phyloP scores from a whole-genome alignment of 805 yeast genomes.

The Candida anglica region DNA sequence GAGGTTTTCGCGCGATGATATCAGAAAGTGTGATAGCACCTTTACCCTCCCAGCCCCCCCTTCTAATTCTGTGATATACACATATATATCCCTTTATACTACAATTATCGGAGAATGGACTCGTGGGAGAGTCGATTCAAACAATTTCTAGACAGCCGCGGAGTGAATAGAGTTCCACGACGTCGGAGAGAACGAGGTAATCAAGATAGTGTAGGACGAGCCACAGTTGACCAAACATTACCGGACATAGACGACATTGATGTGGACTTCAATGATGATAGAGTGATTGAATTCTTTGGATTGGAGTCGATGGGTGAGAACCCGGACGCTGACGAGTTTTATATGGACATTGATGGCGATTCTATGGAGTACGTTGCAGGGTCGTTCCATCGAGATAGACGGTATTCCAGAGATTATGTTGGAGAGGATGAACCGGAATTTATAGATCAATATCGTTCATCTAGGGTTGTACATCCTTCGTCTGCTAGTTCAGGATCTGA shows the following conservation, averaged over 20 bases:
- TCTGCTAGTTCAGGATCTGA: background rate
- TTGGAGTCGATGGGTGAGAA: slow-evolving; percentile 11
- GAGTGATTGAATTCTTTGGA: slow-evolving; percentile 15
- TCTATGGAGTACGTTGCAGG: slow-evolving; percentile 2
- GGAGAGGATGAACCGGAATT: background rate
- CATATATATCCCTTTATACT: no score
- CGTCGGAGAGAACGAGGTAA: no score
- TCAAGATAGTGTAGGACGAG: no score
- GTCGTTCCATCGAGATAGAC: background rate
- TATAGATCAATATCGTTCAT: no score
- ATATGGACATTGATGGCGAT: slow-evolving; percentile 7
- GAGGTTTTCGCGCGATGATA: no score
- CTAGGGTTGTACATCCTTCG: no score
- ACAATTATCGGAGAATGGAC: no score
- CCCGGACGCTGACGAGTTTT: slow-evolving; percentile 21
- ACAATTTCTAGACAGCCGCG: background rate
- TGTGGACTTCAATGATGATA: slow-evolving; percentile 8
- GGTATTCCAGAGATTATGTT: slow-evolving; percentile 2
- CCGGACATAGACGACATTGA: slow-evolving; percentile 21
- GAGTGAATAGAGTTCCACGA: no score
- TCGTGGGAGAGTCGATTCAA: background rate
- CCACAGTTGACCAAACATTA: no score
- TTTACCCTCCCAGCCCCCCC: no score
- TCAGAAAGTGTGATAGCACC: no score
- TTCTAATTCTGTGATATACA: no score